Evolutionary conservation across 805 yeast genomes (phyloP).

Genomic region (Wickerhamiella occidentalis): DNA sequence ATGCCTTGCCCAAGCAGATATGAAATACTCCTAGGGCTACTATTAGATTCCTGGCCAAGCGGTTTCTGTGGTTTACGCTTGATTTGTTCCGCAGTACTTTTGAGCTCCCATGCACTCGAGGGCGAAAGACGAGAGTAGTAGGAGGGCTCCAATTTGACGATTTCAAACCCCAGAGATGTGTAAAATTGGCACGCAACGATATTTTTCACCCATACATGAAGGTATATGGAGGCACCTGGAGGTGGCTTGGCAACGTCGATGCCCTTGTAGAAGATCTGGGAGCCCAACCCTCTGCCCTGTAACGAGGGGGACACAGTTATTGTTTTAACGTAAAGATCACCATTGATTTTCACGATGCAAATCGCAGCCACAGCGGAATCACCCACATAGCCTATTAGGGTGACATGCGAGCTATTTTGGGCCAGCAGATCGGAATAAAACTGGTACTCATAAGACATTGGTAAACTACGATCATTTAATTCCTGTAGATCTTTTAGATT

Average conservation of each 20-base stretch:
- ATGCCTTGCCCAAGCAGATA: not conserved
- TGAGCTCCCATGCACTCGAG: conserved; percentile 2
- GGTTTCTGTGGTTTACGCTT: not conserved
- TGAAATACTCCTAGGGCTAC: not conserved
- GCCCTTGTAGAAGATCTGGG: not conserved
- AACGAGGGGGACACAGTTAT: conserved; percentile 5
- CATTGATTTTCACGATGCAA: not conserved
- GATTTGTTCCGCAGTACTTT: not conserved
- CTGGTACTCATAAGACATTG: not conserved
- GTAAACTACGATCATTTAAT: not conserved
- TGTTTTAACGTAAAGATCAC: conserved; percentile 4
- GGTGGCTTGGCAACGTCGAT: not conserved
- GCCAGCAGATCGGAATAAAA: conserved; percentile 5
- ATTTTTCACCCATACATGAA: conserved; percentile 10
- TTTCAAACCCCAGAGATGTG: not conserved
- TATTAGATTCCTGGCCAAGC: too few species aligned
- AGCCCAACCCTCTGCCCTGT: conserved; percentile 1
- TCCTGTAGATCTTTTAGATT: not conserved
- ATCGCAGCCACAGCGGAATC: conserved; percentile 1
- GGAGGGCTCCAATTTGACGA: not conserved
- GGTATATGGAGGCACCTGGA: not conserved
- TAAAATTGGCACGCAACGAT: conserved; percentile 1
- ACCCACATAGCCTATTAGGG: not conserved
- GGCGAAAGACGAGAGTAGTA: conserved; percentile 6
- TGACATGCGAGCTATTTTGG: not conserved